Evolutionary conservation across 2,329 filamentous ascomycete species (phyloP).

Genomic region (Bimuria novae-zelandiae): DNA sequence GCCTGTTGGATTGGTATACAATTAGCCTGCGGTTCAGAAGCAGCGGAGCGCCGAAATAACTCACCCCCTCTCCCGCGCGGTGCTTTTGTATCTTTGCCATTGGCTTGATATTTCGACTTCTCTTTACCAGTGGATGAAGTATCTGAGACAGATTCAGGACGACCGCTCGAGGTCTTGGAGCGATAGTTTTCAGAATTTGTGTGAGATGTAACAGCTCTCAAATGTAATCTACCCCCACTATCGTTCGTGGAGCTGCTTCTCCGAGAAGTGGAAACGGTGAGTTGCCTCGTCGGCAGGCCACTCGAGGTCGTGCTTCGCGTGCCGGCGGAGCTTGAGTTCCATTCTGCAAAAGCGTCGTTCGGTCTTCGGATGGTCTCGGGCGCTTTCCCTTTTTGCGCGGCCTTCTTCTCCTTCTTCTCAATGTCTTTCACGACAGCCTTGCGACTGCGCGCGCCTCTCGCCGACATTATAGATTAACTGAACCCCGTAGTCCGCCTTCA

Average conservation of each 20-base stretch:
- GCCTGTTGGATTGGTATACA: conserved; percentile 7
- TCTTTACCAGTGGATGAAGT: conserved; percentile 37
- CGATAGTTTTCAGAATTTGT: conserved; percentile 25
- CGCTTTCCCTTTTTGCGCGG: conserved; percentile 35
- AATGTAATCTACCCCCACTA: conserved; percentile 20
- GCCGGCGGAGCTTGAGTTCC: conserved; percentile 19
- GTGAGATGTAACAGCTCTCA: conserved; percentile 30
- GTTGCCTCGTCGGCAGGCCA: conserved; percentile 28
- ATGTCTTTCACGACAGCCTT: conserved; percentile 48
- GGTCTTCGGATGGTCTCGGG: conserved; percentile 27
- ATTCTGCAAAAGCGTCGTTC: conserved; percentile 36
- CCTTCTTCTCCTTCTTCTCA: conserved; percentile 47
- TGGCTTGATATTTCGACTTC: conserved; percentile 38
- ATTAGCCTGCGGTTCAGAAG: not conserved
- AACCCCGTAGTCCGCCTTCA: not conserved
- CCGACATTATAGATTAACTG: conserved; percentile 38
- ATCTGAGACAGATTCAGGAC: conserved; percentile 33
- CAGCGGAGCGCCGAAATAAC: not conserved
- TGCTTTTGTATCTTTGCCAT: conserved; percentile 46
- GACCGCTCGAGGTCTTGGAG: conserved; percentile 28
- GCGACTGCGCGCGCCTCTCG: conserved; percentile 45
- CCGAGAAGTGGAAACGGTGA: conserved; percentile 38
- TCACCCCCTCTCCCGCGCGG: conserved; percentile 43
- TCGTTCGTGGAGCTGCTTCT: conserved; percentile 33
- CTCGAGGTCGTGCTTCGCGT: conserved; percentile 22